A percentile compares a stretch with the other conserved stretches of the same genome.
Conservation (phyloP, 352 stramenopile genomes). For the Phytophthora fragariae region DNA sequence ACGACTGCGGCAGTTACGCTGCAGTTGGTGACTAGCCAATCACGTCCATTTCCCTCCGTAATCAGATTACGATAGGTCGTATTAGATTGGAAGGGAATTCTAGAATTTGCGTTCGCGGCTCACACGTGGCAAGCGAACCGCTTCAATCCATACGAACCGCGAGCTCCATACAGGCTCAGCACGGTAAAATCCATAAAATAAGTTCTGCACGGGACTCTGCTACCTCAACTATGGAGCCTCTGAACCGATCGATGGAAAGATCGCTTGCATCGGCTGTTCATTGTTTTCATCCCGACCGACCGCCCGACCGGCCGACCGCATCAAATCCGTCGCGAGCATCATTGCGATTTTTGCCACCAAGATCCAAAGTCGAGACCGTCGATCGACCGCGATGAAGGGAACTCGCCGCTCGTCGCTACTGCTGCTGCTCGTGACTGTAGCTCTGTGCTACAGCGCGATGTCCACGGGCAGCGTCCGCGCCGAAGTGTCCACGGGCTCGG, state of each 20-base stretch:
- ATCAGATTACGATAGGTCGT: constrained; percentile 4
- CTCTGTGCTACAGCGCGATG: constrained; percentile 45
- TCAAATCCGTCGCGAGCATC: constrained; percentile 14
- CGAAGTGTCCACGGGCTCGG: constrained; percentile 47
- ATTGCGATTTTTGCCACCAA: constrained; percentile 34
- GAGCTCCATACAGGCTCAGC: not conserved
- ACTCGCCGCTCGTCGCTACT: constrained; percentile 32
- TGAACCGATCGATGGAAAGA: constrained; percentile 31
- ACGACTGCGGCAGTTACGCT: constrained; percentile 4
- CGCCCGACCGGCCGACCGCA: constrained; percentile 12
- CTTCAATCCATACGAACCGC: not conserved
- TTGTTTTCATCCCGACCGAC: constrained; percentile 1
- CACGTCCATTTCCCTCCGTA: not conserved
- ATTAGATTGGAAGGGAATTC: constrained; percentile 24
- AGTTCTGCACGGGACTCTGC: not conserved
- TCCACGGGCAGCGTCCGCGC: constrained; percentile 31
- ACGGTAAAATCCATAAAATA: not conserved
- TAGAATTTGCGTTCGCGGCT: constrained; percentile 24
- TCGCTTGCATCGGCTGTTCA: constrained; percentile 24
- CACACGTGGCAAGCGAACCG: constrained; percentile 15
- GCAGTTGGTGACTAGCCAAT: constrained; percentile 15
- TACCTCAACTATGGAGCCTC: not conserved
- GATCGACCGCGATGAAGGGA: constrained; percentile 22
- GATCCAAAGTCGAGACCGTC: constrained; percentile 4
- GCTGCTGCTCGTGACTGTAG: constrained; percentile 49